Evolutionary conservation across 2,329 filamentous ascomycete genomes (phyloP).

Genomic region (Paecilomyces niveus): DNA sequence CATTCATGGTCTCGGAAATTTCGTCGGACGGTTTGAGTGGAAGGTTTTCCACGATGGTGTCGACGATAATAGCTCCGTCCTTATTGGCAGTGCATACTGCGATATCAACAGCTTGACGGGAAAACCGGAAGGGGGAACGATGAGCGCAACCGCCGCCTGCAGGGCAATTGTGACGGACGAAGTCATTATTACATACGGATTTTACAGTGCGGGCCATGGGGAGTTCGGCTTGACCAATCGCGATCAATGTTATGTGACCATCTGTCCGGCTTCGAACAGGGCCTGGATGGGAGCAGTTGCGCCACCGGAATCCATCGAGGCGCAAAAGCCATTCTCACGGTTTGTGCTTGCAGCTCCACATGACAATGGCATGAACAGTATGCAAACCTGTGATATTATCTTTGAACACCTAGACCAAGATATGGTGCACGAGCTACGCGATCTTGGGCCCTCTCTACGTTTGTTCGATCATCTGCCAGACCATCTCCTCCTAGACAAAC

Average conservation of each 20-base stretch:
- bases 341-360: slow-evolving; percentile 43
- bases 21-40: background rate
- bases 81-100: background rate
- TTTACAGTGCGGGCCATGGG: slow-evolving; percentile 44
- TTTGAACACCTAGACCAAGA: slow-evolving; percentile 19
- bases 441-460: slow-evolving; percentile 4
- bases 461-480: slow-evolving; percentile 4
- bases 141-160: slow-evolving; percentile 24
- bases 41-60: background rate
- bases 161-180: slow-evolving; percentile 23
- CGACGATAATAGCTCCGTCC: background rate
- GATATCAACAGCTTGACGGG: background rate
- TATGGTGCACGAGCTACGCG: slow-evolving; percentile 3
- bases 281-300: slow-evolving; percentile 41
- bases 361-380: slow-evolving; percentile 48
- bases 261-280: slow-evolving; percentile 22
- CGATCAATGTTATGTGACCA: slow-evolving; percentile 42
- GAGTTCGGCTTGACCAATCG: slow-evolving; percentile 35
- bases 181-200: slow-evolving; percentile 39
- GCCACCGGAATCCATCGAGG: slow-evolving; percentile 31
- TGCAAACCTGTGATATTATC: slow-evolving; percentile 36
- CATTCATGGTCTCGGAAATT: background rate
- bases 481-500: slow-evolving; percentile 17
- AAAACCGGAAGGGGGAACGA: slow-evolving; percentile 13
- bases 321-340: slow-evolving; percentile 34